Base-by-base conservation (phyloP, 345 rosid species). In the Sonneratia caseolaris region DNA sequence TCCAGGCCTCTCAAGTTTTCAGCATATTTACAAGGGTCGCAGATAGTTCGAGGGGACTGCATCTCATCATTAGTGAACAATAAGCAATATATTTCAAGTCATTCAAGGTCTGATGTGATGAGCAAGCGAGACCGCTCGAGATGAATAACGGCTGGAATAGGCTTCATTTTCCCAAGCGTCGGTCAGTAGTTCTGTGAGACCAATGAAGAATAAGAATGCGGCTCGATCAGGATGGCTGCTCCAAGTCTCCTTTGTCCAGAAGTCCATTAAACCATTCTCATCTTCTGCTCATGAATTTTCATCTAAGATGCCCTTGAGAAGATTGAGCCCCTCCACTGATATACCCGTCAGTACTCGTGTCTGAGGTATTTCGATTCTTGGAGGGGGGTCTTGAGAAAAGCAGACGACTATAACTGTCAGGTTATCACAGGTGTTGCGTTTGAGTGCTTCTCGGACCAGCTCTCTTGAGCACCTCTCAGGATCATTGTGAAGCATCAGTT, bases 381-480 rank as follows among this genome's bases (percentile, higher is more conserved):
- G 89, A 2, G 97, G 98, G 48, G 98, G 96, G 51, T 94, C 98
- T 1, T 69, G 70, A 0, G 96, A 90, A 79, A 94, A 91, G 82
- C 97, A 94, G 40, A 91, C 79, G 5, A 89, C 89, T 2, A 94
- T 82, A 37, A 88, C 97, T 0, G 98, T 94, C 66, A 94, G 72
- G 75, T 91, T 94, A 73, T 94, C 98, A 43, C 95, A 90, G 0
- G 97, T 82, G 57, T 86, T 87, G 66, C 91, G 82, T 78, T 83
- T 88, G 37, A 92, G 83, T 11, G 98, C 98, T 75, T 91, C 97
- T 13, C 92, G 84, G 49, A 94, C 96, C 47, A 94, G 88, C 85
- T 90, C 96, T 76, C 88, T 88, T 1, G 97, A 87, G 80, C 98
- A 91, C 82, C 93, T 90, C 81, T 91, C 93, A 1, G 97, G 97